phyloP scores from a whole-genome alignment of 345 rosid genomes.

The Barbarea vulgaris region DNA sequence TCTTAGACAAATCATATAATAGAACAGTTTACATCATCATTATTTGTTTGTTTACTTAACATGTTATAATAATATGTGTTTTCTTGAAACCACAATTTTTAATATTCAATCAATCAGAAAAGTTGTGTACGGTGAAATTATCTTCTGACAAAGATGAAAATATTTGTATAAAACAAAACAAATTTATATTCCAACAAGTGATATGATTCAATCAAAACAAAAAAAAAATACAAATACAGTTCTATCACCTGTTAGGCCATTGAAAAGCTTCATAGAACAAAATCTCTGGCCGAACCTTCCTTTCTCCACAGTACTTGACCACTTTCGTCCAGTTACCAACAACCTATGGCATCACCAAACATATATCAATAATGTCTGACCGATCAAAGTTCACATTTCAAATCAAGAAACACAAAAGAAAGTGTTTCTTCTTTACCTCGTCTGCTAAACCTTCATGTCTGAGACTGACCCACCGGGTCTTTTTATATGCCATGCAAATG shows the following conservation, averaged over 20 bases:
- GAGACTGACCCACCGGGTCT: constrained; percentile 31
- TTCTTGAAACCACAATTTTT: neutral
- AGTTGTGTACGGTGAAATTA: neutral
- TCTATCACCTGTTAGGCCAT: neutral
- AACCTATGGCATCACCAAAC: constrained; percentile 11
- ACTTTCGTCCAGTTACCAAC: constrained; percentile 34
- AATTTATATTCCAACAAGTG: neutral
- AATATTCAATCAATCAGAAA: neutral
- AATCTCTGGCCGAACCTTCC: constrained; percentile 33
- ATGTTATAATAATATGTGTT: neutral
- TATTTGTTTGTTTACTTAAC: neutral
- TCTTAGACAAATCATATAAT: constrained; percentile 8
- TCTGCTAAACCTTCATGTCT: constrained; percentile 22
- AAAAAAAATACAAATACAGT: neutral
- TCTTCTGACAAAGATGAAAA: neutral
- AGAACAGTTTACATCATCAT: neutral
- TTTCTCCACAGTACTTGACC: constrained; percentile 25
- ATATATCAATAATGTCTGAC: neutral
- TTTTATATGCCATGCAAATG: constrained; percentile 27
- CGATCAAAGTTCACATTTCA: neutral
- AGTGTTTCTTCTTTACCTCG: constrained; percentile 21
- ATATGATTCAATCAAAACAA: too few species aligned
- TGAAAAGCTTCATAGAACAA: constrained; percentile 29
- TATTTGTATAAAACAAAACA: neutral
- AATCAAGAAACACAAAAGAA: neutral